Base-by-base conservation (phyloP, 306 rosid species). In the Quercus cerris region DNA sequence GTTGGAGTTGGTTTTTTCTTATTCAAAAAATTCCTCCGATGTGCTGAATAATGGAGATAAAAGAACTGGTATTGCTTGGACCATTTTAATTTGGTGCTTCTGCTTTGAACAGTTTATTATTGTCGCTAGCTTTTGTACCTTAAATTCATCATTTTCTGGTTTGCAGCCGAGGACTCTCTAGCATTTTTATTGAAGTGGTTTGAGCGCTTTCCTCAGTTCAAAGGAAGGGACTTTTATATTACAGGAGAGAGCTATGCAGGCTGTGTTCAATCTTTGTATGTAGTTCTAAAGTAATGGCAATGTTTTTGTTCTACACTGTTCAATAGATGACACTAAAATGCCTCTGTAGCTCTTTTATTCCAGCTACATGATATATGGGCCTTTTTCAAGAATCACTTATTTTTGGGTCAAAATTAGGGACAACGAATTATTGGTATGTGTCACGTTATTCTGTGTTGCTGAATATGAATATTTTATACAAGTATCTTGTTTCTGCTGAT, bases 161-260 rank as follows among this genome's bases (percentile, higher is more conserved):
- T 62, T 80, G 84, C 92, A 94, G 97, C 97, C 1, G 64, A 81
- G 73, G 97, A 94, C 85, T 75, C 86, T 76, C 86, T 94, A 68
- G 52, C 38, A 73, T 92, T 94, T 84, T 80, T 92, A 11, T 71
- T 91, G 88, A 86, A 90, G 44, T 92, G 98, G 97, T 83, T 91
- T 62, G 92, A 92, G 76, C 94, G 95, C 76, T 94, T 88, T 84
- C 95, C 97, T 27, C 95, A 87, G 44, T 94, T 86, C 79, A 87
- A 82, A 81, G 87, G 88, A 70, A 82, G 89, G n/a, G 92, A 89
- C 13, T 91, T 94, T 68, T 94, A 82, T 41, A 85, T 94, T 58
- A 2, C 86, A 31, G 98, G 98, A 56, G 98, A 94, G 88, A 92
- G 98, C 87, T 94, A 94, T 84, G 97, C 86, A 79, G 98, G 97